A percentile compares a stretch with the other conserved stretches of the same genome.
phyloP scores from a whole-genome alignment of 805 yeast species.

The Candida coquimbonensis region DNA sequence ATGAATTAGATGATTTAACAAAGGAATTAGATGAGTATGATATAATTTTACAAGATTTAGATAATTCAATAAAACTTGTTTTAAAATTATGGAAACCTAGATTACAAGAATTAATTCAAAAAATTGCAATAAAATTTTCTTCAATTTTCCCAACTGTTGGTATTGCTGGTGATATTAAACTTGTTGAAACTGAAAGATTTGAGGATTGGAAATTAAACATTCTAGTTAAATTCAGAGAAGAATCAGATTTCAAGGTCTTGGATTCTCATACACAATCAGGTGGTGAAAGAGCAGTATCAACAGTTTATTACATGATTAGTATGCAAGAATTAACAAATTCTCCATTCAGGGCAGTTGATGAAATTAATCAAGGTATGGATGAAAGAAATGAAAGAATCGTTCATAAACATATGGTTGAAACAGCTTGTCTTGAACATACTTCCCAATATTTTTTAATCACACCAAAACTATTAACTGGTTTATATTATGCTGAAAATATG shows the following conservation, averaged over 20 bases:
- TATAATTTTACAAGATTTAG: slow-evolving; percentile 21
- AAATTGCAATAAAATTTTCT: slow-evolving; percentile 60
- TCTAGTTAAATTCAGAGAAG: slow-evolving; percentile 77
- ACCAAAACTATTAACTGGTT: slow-evolving; percentile 77
- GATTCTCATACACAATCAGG: slow-evolving; percentile 94
- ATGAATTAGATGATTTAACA: slow-evolving; percentile 18
- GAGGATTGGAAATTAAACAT: slow-evolving; percentile 81
- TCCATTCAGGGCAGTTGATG: slow-evolving; percentile 94
- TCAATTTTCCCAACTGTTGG: slow-evolving; percentile 67
- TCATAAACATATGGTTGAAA: slow-evolving; percentile 78
- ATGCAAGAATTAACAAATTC: slow-evolving; percentile 82
- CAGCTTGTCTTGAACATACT: slow-evolving; percentile 60
- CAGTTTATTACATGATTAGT: slow-evolving; percentile 84
- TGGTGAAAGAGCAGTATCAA: slow-evolving; percentile 95
- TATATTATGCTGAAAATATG: slow-evolving; percentile 75
- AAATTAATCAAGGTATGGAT: slow-evolving; percentile 99
- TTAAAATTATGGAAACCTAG: slow-evolving; percentile 54
- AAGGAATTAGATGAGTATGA: slow-evolving; percentile 18
- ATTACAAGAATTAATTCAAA: slow-evolving; percentile 42
- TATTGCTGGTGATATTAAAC: slow-evolving; percentile 73
- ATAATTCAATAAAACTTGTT: slow-evolving; percentile 32
- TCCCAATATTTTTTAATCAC: slow-evolving; percentile 91
- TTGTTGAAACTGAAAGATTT: slow-evolving; percentile 47
- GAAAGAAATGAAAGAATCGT: slow-evolving; percentile 83
- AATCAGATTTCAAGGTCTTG: slow-evolving; percentile 58